phyloP scores from a whole-genome alignment of 192 early-diverging fungal genomes.

The Podila epicladia region DNA sequence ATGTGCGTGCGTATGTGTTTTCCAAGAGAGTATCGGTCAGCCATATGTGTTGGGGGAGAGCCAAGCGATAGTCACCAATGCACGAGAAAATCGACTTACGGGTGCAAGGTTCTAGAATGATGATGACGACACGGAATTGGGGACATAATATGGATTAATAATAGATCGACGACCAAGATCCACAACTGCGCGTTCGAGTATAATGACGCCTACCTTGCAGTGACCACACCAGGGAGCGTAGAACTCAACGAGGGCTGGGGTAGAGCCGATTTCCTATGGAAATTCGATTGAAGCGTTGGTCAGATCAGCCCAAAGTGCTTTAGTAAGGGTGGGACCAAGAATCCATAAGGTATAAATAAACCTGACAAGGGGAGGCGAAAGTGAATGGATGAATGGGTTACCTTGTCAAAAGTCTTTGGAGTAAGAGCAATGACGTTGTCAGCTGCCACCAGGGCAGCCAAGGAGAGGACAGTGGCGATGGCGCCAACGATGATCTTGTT shows the following conservation, averaged over 20 bases:
- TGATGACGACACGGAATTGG: background rate
- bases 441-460: constrained; percentile 32
- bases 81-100: constrained; percentile 9
- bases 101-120: constrained; percentile 43
- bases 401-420: constrained; percentile 43
- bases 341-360: too few relatives aligned
- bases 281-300: background rate
- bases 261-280: constrained; percentile 34
- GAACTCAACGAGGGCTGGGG: constrained; percentile 87
- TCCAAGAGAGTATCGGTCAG: background rate
- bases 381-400: background rate
- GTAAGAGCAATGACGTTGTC: constrained; percentile 42
- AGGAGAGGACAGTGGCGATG: constrained; percentile 30
- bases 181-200: too few relatives aligned
- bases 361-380: background rate
- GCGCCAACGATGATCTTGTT: constrained; percentile 44
- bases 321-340: too few relatives aligned
- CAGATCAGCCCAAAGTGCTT: too few relatives aligned
- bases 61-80: background rate
- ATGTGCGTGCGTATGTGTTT: background rate
- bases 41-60: background rate
- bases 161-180: too few relatives aligned
- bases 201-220: constrained; percentile 62
- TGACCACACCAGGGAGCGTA: constrained; percentile 95
- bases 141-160: too few relatives aligned